Conservation (phyloP, 2,329 filamentous ascomycete genomes). For the Penicillium sp. region DNA sequence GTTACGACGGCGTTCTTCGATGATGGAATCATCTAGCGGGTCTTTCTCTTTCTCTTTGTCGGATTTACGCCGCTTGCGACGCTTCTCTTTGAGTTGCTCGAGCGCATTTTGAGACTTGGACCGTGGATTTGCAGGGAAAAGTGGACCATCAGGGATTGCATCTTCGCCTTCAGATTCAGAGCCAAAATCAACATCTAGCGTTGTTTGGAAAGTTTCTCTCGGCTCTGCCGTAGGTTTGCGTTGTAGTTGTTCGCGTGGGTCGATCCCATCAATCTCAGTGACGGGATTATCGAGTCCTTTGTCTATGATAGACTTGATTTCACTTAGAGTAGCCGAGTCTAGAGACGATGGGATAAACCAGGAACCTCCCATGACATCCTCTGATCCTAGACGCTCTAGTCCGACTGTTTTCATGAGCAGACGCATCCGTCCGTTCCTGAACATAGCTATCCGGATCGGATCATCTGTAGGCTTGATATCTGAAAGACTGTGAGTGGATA, state of each 20-base stretch:
- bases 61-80: constrained; percentile 51
- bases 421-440: constrained; percentile 83
- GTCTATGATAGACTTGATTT: constrained; percentile 68
- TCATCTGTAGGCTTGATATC: constrained; percentile 63
- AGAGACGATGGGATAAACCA: constrained; percentile 73
- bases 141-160: constrained; percentile 52
- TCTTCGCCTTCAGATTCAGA: constrained; percentile 64
- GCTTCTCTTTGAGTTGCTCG: constrained; percentile 58
- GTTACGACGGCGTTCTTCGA: constrained; percentile 57
- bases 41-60: constrained; percentile 45
- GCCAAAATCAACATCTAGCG: constrained; percentile 59
- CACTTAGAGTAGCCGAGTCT: constrained; percentile 61
- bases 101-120: constrained; percentile 49
- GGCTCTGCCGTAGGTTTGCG: constrained; percentile 55
- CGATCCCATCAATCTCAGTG: constrained; percentile 68
- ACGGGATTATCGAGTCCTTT: constrained; percentile 75
- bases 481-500: constrained; percentile 31
- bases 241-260: constrained; percentile 74
- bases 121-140: constrained; percentile 60
- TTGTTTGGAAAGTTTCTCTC: constrained; percentile 26
- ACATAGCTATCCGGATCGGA: constrained; percentile 67
- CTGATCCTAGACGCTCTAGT: constrained; percentile 60
- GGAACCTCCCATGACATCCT: constrained; percentile 69
- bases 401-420: constrained; percentile 76
- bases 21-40: constrained; percentile 60